Percentiles rank a stretch among this genome's conserved stretches.
Conservation (phyloP, 2,329 filamentous ascomycete genomes). For the Hymenoscyphus fraxineus region DNA sequence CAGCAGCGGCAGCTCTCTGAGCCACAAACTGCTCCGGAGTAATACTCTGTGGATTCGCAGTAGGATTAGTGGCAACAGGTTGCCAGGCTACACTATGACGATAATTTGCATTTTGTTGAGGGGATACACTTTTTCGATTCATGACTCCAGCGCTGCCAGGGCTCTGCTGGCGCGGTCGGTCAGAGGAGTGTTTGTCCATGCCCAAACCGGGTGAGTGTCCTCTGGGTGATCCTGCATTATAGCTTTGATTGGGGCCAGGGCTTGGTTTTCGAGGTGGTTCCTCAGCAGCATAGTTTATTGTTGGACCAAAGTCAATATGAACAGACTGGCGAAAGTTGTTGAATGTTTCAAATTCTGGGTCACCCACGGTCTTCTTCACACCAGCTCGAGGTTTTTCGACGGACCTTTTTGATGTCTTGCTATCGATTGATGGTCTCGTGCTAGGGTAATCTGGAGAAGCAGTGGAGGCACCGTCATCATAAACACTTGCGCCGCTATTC, state of each 20-base stretch:
- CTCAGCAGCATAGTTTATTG: slow-evolving; percentile 50
- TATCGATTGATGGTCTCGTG: slow-evolving; percentile 40
- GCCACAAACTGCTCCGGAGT: slow-evolving; percentile 82
- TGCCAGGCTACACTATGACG: slow-evolving; percentile 69
- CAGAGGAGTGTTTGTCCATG: slow-evolving; percentile 16
- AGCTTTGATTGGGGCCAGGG: slow-evolving; percentile 68
- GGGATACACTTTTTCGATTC: slow-evolving; percentile 39
- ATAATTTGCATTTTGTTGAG: slow-evolving; percentile 36
- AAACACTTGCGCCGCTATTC: slow-evolving; percentile 38
- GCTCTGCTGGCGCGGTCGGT: slow-evolving; percentile 19
- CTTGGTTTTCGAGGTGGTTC: slow-evolving; percentile 18
- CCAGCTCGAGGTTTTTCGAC: slow-evolving; percentile 71
- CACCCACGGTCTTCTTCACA: slow-evolving; percentile 72
- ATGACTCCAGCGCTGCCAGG: slow-evolving; percentile 32
- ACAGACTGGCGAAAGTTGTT: slow-evolving; percentile 40
- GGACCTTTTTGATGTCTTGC: slow-evolving; percentile 46
- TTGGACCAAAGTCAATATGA: slow-evolving; percentile 80
- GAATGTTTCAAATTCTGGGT: slow-evolving; percentile 40
- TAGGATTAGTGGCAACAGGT: slow-evolving; percentile 51
- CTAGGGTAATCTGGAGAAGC: slow-evolving; percentile 76
- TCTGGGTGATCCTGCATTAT: slow-evolving; percentile 36
- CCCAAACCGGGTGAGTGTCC: slow-evolving; percentile 12
- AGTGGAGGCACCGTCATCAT: slow-evolving; percentile 61
- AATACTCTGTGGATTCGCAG: slow-evolving; percentile 46
- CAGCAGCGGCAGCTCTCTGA: slow-evolving; percentile 61